These are phyloP conservation scores for Fraxinus dipetala DNA, from an alignment of 305 asterid genomes.

Conservation along the genomic window DNA sequence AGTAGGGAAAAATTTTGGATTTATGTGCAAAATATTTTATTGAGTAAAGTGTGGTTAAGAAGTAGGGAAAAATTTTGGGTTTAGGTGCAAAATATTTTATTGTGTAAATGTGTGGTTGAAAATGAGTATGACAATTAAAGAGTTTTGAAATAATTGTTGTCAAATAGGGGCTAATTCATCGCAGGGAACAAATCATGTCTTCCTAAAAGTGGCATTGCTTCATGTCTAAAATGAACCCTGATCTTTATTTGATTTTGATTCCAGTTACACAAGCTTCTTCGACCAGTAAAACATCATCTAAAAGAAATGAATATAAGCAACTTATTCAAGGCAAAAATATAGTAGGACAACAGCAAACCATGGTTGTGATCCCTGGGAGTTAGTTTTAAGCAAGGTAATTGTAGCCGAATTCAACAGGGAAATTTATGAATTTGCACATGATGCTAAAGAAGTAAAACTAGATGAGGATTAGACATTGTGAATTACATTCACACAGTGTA, in stretches of 20 bases:
- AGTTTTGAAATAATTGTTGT: background rate
- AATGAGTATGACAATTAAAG: too few relatives aligned
- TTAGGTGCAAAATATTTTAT: background rate
- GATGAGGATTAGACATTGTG: conserved; percentile 28
- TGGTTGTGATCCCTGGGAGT: background rate
- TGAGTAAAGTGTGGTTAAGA: background rate
- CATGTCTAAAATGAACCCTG: background rate
- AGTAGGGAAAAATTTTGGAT: background rate
- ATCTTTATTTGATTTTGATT: background rate
- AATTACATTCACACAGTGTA: background rate
- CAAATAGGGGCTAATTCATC: background rate
- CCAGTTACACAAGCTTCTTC: background rate
- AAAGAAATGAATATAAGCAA: background rate
- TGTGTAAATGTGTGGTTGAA: background rate
- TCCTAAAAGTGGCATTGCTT: background rate
- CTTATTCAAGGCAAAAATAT: background rate
- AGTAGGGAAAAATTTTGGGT: background rate
- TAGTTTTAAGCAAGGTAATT: background rate
- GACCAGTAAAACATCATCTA: background rate
- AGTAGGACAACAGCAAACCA: background rate
- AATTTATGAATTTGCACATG: background rate
- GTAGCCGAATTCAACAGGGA: background rate
- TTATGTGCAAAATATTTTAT: background rate
- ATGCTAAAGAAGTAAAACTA: conserved; percentile 23
- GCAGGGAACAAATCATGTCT: background rate